Evolutionary conservation across 139 green algal species (phyloP).

Genomic region (Pleodorina starrii): DNA sequence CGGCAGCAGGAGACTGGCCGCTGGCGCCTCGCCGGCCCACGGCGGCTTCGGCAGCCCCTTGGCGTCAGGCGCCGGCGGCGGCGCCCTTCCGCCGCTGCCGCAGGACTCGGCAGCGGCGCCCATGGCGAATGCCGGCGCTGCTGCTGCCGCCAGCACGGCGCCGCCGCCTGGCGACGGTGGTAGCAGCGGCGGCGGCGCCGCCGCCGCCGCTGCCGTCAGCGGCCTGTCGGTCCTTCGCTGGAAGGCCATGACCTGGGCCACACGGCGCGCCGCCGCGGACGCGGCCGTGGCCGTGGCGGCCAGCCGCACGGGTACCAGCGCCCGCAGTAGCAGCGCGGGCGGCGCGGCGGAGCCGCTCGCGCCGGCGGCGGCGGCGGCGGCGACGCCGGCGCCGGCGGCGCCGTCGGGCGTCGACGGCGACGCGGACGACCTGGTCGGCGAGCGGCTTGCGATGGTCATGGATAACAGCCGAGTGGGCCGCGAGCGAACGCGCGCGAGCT

Average conservation of each 20-base stretch:
- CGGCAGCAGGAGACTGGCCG: no score
- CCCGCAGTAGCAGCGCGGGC: background rate
- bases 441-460: conserved; percentile 27
- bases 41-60: conserved; percentile 8
- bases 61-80: no score
- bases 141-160: background rate
- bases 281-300: background rate
- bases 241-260: conserved; percentile 2
- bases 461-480: background rate
- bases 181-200: background rate
- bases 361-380: background rate
- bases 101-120: background rate
- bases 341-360: background rate
- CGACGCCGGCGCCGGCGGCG: background rate
- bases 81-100: background rate
- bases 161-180: background rate
- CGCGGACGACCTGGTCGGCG: conserved; percentile 39
- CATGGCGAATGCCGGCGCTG: background rate
- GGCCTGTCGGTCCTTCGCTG: background rate
- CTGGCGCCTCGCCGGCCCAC: no score
- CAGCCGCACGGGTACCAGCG: background rate
- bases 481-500: background rate
- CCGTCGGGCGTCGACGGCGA: conserved; percentile 21
- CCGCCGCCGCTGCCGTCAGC: background rate
- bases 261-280: background rate